These are phyloP conservation scores for Triglochin maritima DNA, from an alignment of 106 monocot genomes.

Conservation along the genomic window DNA sequence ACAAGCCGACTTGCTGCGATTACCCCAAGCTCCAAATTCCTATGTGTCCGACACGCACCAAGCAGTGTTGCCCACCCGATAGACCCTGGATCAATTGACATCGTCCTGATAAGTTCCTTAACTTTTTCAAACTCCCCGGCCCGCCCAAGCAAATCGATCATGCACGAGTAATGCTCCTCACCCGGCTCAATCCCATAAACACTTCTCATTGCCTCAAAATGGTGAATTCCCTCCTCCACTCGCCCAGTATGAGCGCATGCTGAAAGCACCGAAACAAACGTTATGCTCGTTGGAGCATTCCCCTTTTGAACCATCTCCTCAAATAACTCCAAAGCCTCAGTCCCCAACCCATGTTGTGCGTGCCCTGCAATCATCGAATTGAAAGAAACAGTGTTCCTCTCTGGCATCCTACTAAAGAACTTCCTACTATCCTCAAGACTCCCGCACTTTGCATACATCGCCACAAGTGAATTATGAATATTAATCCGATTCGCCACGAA, in stretches of 20 bases:
- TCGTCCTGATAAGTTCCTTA: conserved; percentile 11
- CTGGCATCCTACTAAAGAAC: conserved; percentile 30
- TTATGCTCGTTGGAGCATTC: conserved; percentile 23
- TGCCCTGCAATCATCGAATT: conserved; percentile 43
- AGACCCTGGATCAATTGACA: conserved; percentile 14
- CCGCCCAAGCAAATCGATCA: conserved; percentile 28
- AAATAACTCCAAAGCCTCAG: conserved; percentile 34
- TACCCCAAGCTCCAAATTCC: conserved; percentile 10
- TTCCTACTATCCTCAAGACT: conserved; percentile 15
- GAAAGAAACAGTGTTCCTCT: conserved; percentile 26
- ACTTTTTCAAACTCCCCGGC: conserved; percentile 26
- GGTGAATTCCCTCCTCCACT: conserved; percentile 20
- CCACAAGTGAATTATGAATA: conserved; percentile 14
- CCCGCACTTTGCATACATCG: conserved; percentile 30
- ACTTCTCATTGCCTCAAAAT: conserved; percentile 21
- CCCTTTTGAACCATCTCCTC: conserved; percentile 28
- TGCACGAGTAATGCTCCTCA: conserved; percentile 29
- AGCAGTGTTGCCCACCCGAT: conserved; percentile 34
- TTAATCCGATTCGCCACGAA: conserved; percentile 31
- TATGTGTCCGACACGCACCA: conserved; percentile 22
- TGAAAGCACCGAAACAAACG: conserved; percentile 22
- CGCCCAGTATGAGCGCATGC: conserved; percentile 47
- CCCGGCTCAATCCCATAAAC: conserved; percentile 13
- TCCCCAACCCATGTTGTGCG: conserved; percentile 37
- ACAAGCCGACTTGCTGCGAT: conserved; percentile 14